phyloP scores from a whole-genome alignment of 768 basidiomycete species.

The Amanita muscaria region DNA sequence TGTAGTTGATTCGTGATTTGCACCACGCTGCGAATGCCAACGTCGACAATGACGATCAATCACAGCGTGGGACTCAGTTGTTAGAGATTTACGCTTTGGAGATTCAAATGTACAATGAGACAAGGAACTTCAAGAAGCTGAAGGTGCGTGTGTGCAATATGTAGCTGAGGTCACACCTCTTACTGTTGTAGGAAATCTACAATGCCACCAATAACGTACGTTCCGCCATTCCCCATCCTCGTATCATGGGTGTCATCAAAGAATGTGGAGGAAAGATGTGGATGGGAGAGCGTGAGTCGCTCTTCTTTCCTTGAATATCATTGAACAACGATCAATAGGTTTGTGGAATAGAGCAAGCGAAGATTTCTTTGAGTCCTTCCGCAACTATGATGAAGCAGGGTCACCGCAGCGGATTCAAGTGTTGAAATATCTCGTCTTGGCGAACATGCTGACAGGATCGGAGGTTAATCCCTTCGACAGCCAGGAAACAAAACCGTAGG shows the following conservation, averaged over 20 bases:
- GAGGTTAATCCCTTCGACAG: conserved; percentile 99
- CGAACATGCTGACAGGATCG: conserved; percentile 96
- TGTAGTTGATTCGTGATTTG: conserved; percentile 69
- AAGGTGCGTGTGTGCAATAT: conserved; percentile 42
- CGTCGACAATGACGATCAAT: conserved; percentile 70
- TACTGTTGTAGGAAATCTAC: conserved; percentile 77
- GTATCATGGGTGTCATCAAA: conserved; percentile 98
- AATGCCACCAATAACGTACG: conserved; percentile 89
- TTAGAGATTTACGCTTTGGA: conserved; percentile 97
- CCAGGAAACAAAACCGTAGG: conserved; percentile 97
- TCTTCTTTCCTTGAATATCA: neutral
- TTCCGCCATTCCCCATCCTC: conserved; percentile 94
- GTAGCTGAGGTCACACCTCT: neutral
- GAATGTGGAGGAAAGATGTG: conserved; percentile 99
- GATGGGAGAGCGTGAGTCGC: conserved; percentile 90
- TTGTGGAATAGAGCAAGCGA: conserved; percentile 96
- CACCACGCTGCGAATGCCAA: conserved; percentile 53
- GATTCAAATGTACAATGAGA: conserved; percentile 99
- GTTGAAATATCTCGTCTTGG: conserved; percentile 93
- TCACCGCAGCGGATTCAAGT: conserved; percentile 96
- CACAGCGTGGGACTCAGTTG: conserved; percentile 89
- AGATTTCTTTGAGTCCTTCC: conserved; percentile 98
- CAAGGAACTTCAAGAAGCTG: conserved; percentile 89
- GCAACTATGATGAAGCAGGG: conserved; percentile 97
- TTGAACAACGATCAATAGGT: conserved; percentile 35